Base-by-base conservation (phyloP, 306 rosid species). In the Trichosanthes truncata region DNA sequence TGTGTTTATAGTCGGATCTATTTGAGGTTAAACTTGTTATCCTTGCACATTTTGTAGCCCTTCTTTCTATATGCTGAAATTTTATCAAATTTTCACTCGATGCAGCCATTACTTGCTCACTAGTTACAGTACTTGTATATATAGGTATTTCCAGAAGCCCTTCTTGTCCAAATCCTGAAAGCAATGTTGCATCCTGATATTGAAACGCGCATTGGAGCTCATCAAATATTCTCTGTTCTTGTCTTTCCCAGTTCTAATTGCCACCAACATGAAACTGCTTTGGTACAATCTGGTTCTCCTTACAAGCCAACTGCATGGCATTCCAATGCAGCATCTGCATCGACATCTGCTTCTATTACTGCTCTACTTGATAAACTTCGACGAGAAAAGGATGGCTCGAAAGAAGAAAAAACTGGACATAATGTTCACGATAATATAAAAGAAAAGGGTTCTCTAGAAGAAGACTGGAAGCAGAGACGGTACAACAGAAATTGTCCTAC, bases 281-380 rank as follows among this genome's bases (percentile, higher is more conserved):
- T 88, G 45, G 77, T 89, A 59, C 92, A 79, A 84, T 84, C 87
- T 33, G 83, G 90, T 84, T 90, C 73, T 84, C 84, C 79, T 46
- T 84, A 87, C 89, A 95, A 91, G 65, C 87, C 87, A 75, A 82
- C 84, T 69, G 90, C 86, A 78, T 85, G 79, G 92, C 82, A 87
- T 73, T 86, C 94, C 17, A 90, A 82, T 66, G 79, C 93, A 75
- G 90, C 89, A 56, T 86, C 98, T 56, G 91, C 88, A 57, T 87
- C 97, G 36, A 90, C 93, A 55, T 91, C 92, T 82, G 97, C 96
- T 78, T 95, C 99, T 29, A 87, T 96, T 78, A 85, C 94, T 35
- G 93, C 98, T 76, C 89, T 94, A 79, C 99, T 96, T 59, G 98
- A 93, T 82, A 96, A 96, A 84, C 96, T 96, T 74, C 93, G 96